Evolutionary conservation across 129 eudicot genomes (phyloP).

Genomic region (Cynara cardunculus): DNA sequence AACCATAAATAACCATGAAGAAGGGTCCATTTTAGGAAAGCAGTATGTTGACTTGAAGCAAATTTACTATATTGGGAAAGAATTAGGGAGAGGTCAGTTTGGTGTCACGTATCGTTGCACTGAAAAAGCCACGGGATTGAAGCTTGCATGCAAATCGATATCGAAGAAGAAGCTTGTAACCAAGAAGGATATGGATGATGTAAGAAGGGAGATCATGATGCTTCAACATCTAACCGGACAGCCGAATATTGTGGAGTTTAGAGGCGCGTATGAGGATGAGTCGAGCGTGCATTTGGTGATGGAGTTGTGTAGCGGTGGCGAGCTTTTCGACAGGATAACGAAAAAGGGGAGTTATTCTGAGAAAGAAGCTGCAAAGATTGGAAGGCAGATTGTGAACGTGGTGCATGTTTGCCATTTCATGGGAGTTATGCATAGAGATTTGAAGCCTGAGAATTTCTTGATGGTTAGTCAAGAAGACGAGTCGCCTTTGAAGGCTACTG

Average conservation of each 20-base stretch:
- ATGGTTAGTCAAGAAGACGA: conserved; percentile 59
- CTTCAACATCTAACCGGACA: conserved; percentile 79
- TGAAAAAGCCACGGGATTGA: conserved; percentile 46
- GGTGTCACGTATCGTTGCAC: conserved; percentile 81
- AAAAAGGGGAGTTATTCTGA: conserved; percentile 74
- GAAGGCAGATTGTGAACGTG: conserved; percentile 90
- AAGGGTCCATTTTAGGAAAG: conserved; percentile 54
- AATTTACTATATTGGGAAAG: conserved; percentile 54
- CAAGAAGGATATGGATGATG: conserved; percentile 59
- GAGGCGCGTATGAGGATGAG: conserved; percentile 80
- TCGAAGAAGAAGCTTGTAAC: conserved; percentile 54
- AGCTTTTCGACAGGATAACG: conserved; percentile 77
- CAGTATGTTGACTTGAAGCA: conserved; percentile 50
- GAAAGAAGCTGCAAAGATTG: conserved; percentile 77
- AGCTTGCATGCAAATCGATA: conserved; percentile 86
- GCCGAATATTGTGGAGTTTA: conserved; percentile 85
- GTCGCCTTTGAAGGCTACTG: conserved; percentile 72
- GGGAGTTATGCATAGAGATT: conserved; percentile 93
- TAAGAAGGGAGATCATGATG: conserved; percentile 73
- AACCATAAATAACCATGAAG: conserved; percentile 10
- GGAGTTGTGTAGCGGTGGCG: conserved; percentile 94
- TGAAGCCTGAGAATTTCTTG: conserved; percentile 95
- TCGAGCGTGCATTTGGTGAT: conserved; percentile 65
- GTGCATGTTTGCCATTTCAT: conserved; percentile 94
- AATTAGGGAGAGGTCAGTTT: conserved; percentile 86